Base-by-base conservation (phyloP, 768 basidiomycete species). In the Macrolepiota dolichaula region DNA sequence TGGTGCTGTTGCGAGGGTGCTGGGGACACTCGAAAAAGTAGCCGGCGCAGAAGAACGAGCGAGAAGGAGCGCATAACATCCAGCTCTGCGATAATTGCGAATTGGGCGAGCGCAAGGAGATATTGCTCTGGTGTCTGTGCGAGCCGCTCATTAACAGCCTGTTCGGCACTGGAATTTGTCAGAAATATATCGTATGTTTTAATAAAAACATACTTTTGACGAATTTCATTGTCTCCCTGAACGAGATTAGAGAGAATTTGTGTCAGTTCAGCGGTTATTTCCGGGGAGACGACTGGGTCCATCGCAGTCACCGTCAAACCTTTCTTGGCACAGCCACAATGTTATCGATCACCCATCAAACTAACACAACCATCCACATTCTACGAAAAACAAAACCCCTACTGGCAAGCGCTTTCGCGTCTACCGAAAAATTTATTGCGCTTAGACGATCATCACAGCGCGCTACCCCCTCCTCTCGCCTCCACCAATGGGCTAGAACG, bases 31-130 rank as follows among this genome's bases (percentile, higher is more conserved):
- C 91, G 84, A 72, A 94, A 93, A 32, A 92, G 82, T 3, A 94
- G 80, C 4, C 92, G 84, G 9, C 92, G 85, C 29, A 92, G 81
- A 32, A 93, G 83, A 10, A 94, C 91, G 29, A 92, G 78, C 1
- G 91, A 91, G 73, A 93, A 92, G 0, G 89, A 89, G 29, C 91
- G 86, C 91, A 93, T 93, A 74, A 91, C 87, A 71, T 92, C 90
- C 0, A 89, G 89, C 67, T 89, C 90, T 24, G 89, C 88, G 19
- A 80, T 79, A 35, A 88, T 85, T 9, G 91, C 87, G 64, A 92
- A 91, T 74, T 92, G 89, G 1, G 88, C 85, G 36, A 94, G 74
- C 0, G 89, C 92, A 22, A 92, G 82, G 24, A 94, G 73, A 67
- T 92, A 92, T 6, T 88, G 77, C 76, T 92, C 91, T 3, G 91